Conservation (phyloP, 495 filamentous ascomycete genomes). For the Neurospora sublineolata region DNA sequence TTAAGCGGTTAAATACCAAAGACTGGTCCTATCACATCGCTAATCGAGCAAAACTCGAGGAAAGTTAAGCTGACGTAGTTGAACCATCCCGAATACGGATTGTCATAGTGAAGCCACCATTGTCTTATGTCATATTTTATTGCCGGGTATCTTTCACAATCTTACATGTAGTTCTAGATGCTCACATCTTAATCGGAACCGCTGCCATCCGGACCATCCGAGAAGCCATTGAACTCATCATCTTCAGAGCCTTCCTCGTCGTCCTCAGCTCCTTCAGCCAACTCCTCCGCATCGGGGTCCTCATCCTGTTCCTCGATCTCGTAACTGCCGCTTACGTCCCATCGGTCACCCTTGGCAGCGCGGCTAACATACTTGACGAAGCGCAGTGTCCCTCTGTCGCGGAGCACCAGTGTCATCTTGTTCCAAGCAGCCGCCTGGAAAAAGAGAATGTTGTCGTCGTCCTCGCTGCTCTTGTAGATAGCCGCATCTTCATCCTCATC, state of each 20-base stretch:
- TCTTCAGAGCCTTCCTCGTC: slow-evolving; percentile 27
- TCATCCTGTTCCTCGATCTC: slow-evolving; percentile 41
- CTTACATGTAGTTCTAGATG: background rate
- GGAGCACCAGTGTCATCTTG: slow-evolving; percentile 72
- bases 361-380: slow-evolving; percentile 95
- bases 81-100: background rate
- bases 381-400: slow-evolving; percentile 73
- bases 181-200: slow-evolving; percentile 28
- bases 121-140: background rate
- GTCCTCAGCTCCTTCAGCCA: slow-evolving; percentile 13
- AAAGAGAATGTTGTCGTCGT: slow-evolving; percentile 87
- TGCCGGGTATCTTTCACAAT: background rate
- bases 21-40: background rate
- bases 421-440: slow-evolving; percentile 85
- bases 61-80: background rate
- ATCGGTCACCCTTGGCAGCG: slow-evolving; percentile 74
- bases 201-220: slow-evolving; percentile 25
- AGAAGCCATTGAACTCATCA: slow-evolving; percentile 39
- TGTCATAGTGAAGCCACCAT: background rate
- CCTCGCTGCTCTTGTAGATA: slow-evolving; percentile 68
- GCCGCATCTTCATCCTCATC: slow-evolving; percentile 68
- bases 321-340: slow-evolving; percentile 72
- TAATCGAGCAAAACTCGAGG: background rate
- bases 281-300: slow-evolving; percentile 18
- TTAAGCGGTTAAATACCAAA: background rate